Base-by-base conservation (phyloP, 495 filamentous ascomycete species). In the Podospora australis region DNA sequence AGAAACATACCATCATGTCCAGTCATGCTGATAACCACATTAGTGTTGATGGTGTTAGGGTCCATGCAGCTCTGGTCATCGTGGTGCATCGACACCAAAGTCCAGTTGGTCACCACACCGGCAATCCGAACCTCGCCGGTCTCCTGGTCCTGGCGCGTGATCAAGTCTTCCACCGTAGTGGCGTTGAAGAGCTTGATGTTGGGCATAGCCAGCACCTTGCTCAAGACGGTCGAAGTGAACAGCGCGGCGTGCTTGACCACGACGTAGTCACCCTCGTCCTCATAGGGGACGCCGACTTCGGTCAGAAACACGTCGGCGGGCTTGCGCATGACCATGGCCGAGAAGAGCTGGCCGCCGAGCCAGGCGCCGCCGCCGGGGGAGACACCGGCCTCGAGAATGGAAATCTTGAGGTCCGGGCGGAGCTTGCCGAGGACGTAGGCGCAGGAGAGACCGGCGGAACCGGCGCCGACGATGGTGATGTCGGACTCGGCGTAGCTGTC, bases 151-250 rank as follows among this genome's bases (percentile, higher is more conserved):
- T 61, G 55, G 24, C 87, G 84, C 19, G 89, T 94, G 67, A 94
- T 90, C 56, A 95, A 71, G 65, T 95, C 89, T 69, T 95, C 89
- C 30, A 95, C 89, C 20, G 82, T 72, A 32, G 89, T 95, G 35
- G 89, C 89, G 60, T 95, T 95, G 80, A 95, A 95, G 55, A 95
- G 80, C 78, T 95, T 95, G 66, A 95, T 78, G 68, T 95, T 95
- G 47, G 86, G 85, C 75, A 89, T 87, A 19, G 73, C 54, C 29
- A 95, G 72, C 13, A 95, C 89, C 65, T 82, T 82, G 47, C 82
- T 82, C 57, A 95, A 66, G 45, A 95, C 74, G 14, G 89, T 94
- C 46, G 82, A 87, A 21, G 88, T 95, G 72, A 95, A 94, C 42
- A 92, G 78, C 5, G 89, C 87, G 14, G 89, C 89, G 70, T 95